phyloP scores from a whole-genome alignment of 2,329 filamentous ascomycete species.

The Periconia sp. region DNA sequence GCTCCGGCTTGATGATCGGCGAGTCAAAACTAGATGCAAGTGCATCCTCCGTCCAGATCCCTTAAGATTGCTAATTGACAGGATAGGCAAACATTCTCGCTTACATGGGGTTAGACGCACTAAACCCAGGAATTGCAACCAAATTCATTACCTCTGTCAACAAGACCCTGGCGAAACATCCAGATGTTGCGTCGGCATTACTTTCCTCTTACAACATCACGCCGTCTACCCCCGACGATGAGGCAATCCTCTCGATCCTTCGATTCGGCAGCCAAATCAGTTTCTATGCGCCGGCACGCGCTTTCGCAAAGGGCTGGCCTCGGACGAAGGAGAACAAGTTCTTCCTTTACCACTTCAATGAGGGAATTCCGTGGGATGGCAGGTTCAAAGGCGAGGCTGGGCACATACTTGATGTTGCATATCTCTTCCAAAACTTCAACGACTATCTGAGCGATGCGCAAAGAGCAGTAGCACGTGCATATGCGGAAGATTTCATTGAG shows the following conservation, averaged over 20 bases:
- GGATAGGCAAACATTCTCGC: conserved; percentile 32
- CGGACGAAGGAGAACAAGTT: conserved; percentile 30
- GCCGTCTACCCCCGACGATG: conserved; percentile 44
- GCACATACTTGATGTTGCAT: conserved; percentile 42
- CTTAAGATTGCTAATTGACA: conserved; percentile 1
- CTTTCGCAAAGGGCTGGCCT: conserved; percentile 48
- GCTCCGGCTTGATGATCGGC: conserved; percentile 54
- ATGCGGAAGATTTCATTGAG: conserved; percentile 38
- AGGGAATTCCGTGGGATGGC: conserved; percentile 44
- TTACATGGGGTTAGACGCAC: conserved; percentile 28
- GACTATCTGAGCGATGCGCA: conserved; percentile 29
- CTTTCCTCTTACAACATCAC: conserved; percentile 51
- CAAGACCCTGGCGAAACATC: conserved; percentile 31
- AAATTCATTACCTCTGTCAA: conserved; percentile 44
- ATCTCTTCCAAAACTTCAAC: conserved; percentile 43
- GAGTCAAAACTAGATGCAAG: conserved; percentile 55
- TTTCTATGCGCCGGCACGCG: conserved; percentile 53
- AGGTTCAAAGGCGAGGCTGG: conserved; percentile 39
- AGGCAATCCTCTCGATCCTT: conserved; percentile 51
- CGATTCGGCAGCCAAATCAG: conserved; percentile 54
- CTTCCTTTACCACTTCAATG: conserved; percentile 44
- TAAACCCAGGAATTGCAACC: conserved; percentile 37
- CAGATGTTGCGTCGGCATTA: conserved; percentile 25
- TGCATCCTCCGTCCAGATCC: background rate
- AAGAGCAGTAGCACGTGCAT: conserved; percentile 27